phyloP scores from a whole-genome alignment of 177 flowering plant genomes.

The Telopea speciosissima region DNA sequence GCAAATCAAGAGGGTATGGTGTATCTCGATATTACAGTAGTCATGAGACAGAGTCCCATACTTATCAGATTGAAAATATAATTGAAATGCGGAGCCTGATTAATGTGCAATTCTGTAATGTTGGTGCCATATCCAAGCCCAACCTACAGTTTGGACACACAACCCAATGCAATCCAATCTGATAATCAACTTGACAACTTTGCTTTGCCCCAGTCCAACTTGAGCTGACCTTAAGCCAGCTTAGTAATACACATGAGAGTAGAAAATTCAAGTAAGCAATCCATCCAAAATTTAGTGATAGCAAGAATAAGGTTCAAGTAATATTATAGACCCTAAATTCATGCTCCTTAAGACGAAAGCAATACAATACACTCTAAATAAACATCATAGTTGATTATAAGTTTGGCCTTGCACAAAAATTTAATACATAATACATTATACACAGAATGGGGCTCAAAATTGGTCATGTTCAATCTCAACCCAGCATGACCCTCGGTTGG shows the following conservation, averaged over 20 bases:
- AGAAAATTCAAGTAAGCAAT: neutral
- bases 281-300: too few relatives aligned
- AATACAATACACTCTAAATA: too few relatives aligned
- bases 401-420: too few relatives aligned
- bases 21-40: neutral
- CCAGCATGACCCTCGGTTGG: neutral
- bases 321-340: neutral
- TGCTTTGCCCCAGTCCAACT: neutral
- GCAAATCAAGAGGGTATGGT: neutral
- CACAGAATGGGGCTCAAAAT: neutral
- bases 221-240: neutral
- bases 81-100: too few relatives aligned
- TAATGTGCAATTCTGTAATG: neutral
- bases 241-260: too few relatives aligned
- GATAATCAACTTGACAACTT: neutral
- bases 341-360: neutral
- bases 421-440: too few relatives aligned
- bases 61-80: too few relatives aligned
- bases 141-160: neutral
- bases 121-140: neutral
- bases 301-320: too few relatives aligned
- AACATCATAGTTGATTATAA: neutral
- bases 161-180: neutral
- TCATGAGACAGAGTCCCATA: too few relatives aligned
- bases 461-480: neutral